Percentiles rank a stretch among this genome's conserved stretches.
These are phyloP conservation scores for Penicillium sp. DNA, from an alignment of 2,329 filamentous ascomycete genomes.

Conservation along the genomic window DNA sequence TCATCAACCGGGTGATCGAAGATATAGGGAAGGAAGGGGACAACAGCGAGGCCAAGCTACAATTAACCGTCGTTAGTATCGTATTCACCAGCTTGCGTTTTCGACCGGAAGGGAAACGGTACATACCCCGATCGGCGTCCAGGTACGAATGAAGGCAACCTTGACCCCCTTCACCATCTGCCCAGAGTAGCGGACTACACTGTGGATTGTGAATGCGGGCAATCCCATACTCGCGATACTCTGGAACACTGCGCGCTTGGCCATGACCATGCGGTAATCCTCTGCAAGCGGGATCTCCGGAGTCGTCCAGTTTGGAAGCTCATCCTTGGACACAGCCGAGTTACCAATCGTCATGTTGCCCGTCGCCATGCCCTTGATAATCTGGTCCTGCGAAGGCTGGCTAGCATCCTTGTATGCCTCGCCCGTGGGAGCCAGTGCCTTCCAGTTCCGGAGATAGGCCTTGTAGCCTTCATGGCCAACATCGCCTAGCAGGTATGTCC, in stretches of 20 bases:
- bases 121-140: constrained; percentile 85
- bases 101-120: background rate
- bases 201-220: constrained; percentile 91
- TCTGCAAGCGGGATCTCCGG: constrained; percentile 68
- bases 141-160: constrained; percentile 73
- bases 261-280: constrained; percentile 88
- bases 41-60: constrained; percentile 64
- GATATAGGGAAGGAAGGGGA: constrained; percentile 77
- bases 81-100: background rate
- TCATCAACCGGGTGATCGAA: constrained; percentile 93
- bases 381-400: constrained; percentile 29
- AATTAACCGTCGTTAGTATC: constrained; percentile 15
- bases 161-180: constrained; percentile 78
- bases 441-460: constrained; percentile 83
- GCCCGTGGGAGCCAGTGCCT: constrained; percentile 65
- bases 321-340: constrained; percentile 18
- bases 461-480: constrained; percentile 94
- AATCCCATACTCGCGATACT: constrained; percentile 87
- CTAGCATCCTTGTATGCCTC: constrained; percentile 46
- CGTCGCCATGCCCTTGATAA: constrained; percentile 37
- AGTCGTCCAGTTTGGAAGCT: constrained; percentile 38
- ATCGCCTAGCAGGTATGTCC: constrained; percentile 88
- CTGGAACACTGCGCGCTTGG: constrained; percentile 87
- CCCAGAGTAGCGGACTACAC: constrained; percentile 85
- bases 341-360: constrained; percentile 28